Conservation (phyloP, 768 basidiomycete genomes). For the Leccinum barrowsii region DNA sequence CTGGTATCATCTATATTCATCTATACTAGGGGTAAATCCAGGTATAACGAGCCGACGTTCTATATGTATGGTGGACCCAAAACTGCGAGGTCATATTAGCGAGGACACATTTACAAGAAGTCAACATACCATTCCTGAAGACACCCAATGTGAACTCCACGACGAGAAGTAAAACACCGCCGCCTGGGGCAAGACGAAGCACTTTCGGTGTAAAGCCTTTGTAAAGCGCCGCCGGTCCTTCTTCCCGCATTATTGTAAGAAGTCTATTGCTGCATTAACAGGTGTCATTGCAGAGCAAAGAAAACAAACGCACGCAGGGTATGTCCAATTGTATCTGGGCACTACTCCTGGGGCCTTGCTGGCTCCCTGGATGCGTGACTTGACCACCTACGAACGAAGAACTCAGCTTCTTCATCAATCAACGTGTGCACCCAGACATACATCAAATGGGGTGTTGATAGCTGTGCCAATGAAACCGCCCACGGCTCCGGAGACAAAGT, state of each 20-base stretch:
- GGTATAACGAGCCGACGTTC: not conserved
- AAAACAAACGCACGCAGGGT: slow-evolving; percentile 58
- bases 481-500: slow-evolving; percentile 85
- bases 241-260: slow-evolving; percentile 77
- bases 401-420: not conserved
- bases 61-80: slow-evolving; percentile 35
- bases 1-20: slow-evolving; percentile 2
- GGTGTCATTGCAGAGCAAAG: not conserved
- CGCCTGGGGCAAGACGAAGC: slow-evolving; percentile 90
- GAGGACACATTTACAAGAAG: not conserved
- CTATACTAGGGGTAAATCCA: not conserved
- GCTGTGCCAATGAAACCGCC: slow-evolving; percentile 90
- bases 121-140: slow-evolving; percentile 61
- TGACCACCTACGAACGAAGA: slow-evolving; percentile 66
- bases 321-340: slow-evolving; percentile 94
- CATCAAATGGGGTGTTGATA: slow-evolving; percentile 84
- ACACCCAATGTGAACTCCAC: slow-evolving; percentile 80
- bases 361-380: slow-evolving; percentile 89
- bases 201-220: slow-evolving; percentile 97
- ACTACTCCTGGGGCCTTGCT: slow-evolving; percentile 60
- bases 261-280: slow-evolving; percentile 37
- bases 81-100: slow-evolving; percentile 14
- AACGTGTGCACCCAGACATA: slow-evolving; percentile 19
- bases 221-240: slow-evolving; percentile 83
- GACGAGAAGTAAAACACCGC: slow-evolving; percentile 91